Conservation (phyloP, 352 stramenopile genomes). For the Globisporangium alternatum region DNA sequence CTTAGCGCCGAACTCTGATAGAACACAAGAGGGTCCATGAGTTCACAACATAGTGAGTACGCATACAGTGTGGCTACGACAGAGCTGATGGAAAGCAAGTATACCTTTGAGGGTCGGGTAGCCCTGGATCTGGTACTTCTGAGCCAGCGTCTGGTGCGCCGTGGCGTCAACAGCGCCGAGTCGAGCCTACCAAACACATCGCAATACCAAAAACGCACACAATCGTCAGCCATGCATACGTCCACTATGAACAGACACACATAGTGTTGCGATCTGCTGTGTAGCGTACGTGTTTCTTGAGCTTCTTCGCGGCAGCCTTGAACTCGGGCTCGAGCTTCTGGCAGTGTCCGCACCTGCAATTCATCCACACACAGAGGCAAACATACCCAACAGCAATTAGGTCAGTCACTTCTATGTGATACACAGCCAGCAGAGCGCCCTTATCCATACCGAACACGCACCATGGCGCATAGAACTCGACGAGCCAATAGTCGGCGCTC, state of each 20-base stretch:
- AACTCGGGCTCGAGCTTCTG: constrained; percentile 89
- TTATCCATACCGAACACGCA: constrained; percentile 12
- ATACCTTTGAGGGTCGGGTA: constrained; percentile 80
- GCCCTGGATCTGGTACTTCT: constrained; percentile 76
- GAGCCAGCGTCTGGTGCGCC: constrained; percentile 51
- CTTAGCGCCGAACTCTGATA: constrained; percentile 66
- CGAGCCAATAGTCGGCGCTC: constrained; percentile 85
- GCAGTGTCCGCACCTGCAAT: constrained; percentile 86
- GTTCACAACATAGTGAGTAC: neutral
- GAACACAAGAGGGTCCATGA: neutral
- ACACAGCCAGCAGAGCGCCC: neutral
- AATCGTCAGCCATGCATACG: neutral
- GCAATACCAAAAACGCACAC: neutral
- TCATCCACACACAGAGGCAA: neutral
- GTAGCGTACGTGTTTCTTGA: constrained; percentile 65
- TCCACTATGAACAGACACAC: neutral
- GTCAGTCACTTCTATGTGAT: neutral
- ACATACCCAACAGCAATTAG: neutral
- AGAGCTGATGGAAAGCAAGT: neutral
- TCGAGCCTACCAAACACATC: constrained; percentile 46
- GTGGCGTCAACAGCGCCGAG: constrained; percentile 69
- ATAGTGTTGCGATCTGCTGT: neutral
- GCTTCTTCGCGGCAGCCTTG: constrained; percentile 82
- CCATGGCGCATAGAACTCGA: constrained; percentile 94
- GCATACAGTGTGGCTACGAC: no score